These are phyloP conservation scores for Ensete glaucum DNA, from an alignment of 176 grass and related monocot species.

Conservation along the genomic window DNA sequence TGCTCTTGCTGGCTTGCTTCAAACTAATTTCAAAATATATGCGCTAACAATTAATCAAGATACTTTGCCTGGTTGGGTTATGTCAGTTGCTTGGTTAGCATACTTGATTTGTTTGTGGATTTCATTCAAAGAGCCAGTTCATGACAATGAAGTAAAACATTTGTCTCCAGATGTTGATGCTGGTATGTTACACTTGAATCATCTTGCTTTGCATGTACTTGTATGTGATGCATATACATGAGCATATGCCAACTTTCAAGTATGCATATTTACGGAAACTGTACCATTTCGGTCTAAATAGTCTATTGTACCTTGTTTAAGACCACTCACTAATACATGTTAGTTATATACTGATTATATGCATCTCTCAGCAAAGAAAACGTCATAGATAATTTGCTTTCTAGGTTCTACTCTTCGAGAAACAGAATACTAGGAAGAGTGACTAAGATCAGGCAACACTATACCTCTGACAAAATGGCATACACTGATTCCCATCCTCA, in stretches of 20 bases:
- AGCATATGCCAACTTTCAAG: no score
- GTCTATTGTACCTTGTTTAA: no score
- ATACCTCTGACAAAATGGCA: no score
- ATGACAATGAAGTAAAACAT: constrained; percentile 33
- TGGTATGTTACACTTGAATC: constrained; percentile 28
- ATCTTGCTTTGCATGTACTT: neutral
- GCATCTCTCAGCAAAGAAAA: no score
- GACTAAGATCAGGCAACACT: no score
- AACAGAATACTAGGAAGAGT: no score
- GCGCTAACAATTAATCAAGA: constrained; percentile 74
- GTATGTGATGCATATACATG: neutral
- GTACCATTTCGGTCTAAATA: no score
- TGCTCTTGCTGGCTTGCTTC: constrained; percentile 86
- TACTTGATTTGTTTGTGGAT: constrained; percentile 76
- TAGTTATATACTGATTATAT: no score
- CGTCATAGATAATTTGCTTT: no score
- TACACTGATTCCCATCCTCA: no score
- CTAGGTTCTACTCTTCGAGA: no score
- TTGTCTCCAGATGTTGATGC: constrained; percentile 18
- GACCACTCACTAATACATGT: neutral
- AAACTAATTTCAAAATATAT: constrained; percentile 85
- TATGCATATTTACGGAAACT: no score
- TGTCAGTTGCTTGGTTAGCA: constrained; percentile 78
- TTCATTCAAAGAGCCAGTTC: constrained; percentile 80
- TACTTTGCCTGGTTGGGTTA: constrained; percentile 92